Evolutionary conservation across 2,329 filamentous ascomycete genomes (phyloP).

Genomic region (Fusarium vanettenii): DNA sequence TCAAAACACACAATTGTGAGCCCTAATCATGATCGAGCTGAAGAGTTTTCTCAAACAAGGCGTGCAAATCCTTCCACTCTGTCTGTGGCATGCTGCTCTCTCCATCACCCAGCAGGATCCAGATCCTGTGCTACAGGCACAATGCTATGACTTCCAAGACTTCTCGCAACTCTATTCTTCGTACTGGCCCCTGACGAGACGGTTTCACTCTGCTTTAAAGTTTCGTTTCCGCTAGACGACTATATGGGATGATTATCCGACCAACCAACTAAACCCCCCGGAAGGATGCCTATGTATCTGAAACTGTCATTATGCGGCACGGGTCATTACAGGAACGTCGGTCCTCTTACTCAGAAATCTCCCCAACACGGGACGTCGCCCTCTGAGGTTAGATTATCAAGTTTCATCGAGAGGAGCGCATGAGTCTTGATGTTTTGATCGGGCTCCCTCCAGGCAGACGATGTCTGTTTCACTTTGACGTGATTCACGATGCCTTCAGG

Average conservation of each 20-base stretch:
- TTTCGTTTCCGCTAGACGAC: background rate
- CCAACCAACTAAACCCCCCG: slow-evolving; percentile 1
- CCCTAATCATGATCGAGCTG: background rate
- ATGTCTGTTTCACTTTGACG: background rate
- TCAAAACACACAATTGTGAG: slow-evolving; percentile 8
- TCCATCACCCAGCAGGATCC: background rate
- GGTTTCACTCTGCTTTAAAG: slow-evolving; percentile 6
- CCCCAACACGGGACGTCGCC: background rate
- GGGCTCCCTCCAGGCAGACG: background rate
- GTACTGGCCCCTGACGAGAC: background rate
- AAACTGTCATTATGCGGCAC: slow-evolving; percentile 16
- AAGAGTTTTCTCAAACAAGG: background rate
- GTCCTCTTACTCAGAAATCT: background rate
- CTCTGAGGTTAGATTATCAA: background rate
- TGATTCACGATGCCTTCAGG: background rate
- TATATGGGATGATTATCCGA: slow-evolving; percentile 6
- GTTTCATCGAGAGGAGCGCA: background rate
- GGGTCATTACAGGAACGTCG: slow-evolving; percentile 6
- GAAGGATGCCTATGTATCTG: slow-evolving; percentile 15
- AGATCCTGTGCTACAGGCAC: background rate
- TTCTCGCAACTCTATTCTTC: background rate
- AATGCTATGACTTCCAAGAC: background rate
- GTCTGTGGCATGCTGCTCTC: background rate
- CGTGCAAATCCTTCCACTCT: background rate
- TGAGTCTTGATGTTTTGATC: background rate